Percentiles rank a stretch among this genome's conserved stretches.
These are phyloP conservation scores for Trichophyton schoenleinii DNA, from an alignment of 2,329 filamentous ascomycete genomes.

Conservation along the genomic window DNA sequence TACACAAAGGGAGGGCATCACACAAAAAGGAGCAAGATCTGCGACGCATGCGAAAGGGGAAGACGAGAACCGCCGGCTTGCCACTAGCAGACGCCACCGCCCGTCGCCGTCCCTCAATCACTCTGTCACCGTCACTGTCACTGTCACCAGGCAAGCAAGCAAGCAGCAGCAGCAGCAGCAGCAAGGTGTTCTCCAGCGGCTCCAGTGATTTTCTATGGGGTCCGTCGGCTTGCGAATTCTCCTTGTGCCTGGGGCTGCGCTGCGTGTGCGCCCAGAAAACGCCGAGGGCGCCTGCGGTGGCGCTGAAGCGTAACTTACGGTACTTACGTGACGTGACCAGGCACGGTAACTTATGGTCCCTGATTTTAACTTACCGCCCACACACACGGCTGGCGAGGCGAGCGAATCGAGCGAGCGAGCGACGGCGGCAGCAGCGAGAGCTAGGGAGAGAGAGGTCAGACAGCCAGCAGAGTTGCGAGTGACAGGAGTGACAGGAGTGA, in stretches of 20 bases:
- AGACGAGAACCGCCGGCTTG: background rate
- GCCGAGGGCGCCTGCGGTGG: background rate
- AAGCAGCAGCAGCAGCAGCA: no score
- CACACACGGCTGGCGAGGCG: background rate
- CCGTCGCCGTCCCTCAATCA: no score
- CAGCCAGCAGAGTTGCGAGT: background rate
- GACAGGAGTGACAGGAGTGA: background rate
- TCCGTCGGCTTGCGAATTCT: background rate
- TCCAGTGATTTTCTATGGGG: no score
- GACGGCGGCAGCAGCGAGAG: background rate
- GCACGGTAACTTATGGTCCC: background rate
- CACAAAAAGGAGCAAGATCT: background rate
- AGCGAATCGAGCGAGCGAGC: background rate
- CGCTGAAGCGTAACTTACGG: background rate
- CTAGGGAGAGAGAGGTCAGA: no score
- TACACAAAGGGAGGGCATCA: background rate
- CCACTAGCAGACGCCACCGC: background rate
- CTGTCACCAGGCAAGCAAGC: no score
- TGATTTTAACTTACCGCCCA: background rate
- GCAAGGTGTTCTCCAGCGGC: no score
- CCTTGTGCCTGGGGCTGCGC: background rate
- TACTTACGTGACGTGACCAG: constrained; percentile 2
- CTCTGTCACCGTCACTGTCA: no score
- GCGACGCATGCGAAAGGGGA: background rate
- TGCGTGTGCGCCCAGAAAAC: background rate